Base-by-base conservation (phyloP, 345 rosid species). In the Aquilaria malaccensis region DNA sequence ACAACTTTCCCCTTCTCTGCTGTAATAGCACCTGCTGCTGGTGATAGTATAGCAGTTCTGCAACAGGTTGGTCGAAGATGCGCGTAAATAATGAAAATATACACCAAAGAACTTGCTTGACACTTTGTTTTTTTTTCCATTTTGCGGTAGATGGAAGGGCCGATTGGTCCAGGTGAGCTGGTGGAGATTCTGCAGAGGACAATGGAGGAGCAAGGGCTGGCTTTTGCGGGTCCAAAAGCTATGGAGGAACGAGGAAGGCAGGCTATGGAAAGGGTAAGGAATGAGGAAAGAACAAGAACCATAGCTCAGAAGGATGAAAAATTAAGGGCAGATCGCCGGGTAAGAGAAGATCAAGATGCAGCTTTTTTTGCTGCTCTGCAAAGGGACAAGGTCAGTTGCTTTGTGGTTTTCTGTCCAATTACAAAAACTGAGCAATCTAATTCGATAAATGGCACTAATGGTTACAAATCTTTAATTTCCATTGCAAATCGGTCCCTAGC, bases 181-280 rank as follows among this genome's bases (percentile, higher is more conserved):
- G 79, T 84, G 47, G 86, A 79, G 74, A 77, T 77, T 46, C 78
- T 81, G 52, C 85, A 77, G 71, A 79, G 84, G 70, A 82, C 82
- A 54, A 37, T 78, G 30, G 85, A 85, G 63, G 91, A 85, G 68
- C 81, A 82, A 68, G 87, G 91, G 32, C 3, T 13, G 45, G 87
- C 91, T 47, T 85, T 85, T 60, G 71, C 81, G 11, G 49, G 67
- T 32, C 13, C 60, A 52, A 72, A 65, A 31, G 52, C 50, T 12
- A 68, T 60, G 54, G 51, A 52, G 45, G 63, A 69, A 37, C 43
- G 43, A 5, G 43, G 7, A 9, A 71, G 63, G 15, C 63, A 43
- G 49, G 60, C 14, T 33, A 62, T 59, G 52, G 71, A 65, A 15
- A 70, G 13, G 32, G 70, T 43, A 51, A 71, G 67, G 50, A 74